Conservation (phyloP, 2,329 filamentous ascomycete species). For the Nemania serpens region DNA sequence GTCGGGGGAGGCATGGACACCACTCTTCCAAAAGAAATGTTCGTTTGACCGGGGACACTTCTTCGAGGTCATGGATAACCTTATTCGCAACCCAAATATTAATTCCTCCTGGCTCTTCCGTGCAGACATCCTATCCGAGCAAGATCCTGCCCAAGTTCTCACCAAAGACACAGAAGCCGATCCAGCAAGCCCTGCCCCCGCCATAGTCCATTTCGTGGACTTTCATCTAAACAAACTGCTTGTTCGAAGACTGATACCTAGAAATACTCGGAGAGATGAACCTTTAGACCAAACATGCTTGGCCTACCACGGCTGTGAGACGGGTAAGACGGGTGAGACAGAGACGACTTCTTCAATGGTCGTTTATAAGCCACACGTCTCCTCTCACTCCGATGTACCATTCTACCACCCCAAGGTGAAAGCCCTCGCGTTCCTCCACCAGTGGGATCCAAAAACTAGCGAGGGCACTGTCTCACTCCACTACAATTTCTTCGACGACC, state of each 20-base stretch:
- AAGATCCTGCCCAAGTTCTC: slow-evolving; percentile 43
- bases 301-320: slow-evolving; percentile 57
- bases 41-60: slow-evolving; percentile 68
- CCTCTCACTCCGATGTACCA: slow-evolving; percentile 66
- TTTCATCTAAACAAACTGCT: slow-evolving; percentile 64
- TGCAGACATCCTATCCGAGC: slow-evolving; percentile 72
- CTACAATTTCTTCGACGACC: slow-evolving; percentile 57
- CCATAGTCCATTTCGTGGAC: slow-evolving; percentile 51
- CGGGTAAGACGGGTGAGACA: slow-evolving; percentile 39
- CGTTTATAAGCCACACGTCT: slow-evolving; percentile 77
- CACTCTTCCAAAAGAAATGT: slow-evolving; percentile 61
- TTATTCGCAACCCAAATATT: slow-evolving; percentile 79
- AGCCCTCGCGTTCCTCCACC: slow-evolving; percentile 76
- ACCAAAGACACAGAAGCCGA: slow-evolving; percentile 38
- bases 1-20: slow-evolving; percentile 53
- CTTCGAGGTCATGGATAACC: slow-evolving; percentile 69
- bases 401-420: slow-evolving; percentile 86
- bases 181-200: slow-evolving; percentile 36
- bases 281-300: slow-evolving; percentile 83
- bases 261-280: slow-evolving; percentile 77
- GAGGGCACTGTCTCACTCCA: slow-evolving; percentile 63
- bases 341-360: slow-evolving; percentile 61
- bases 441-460: slow-evolving; percentile 53
- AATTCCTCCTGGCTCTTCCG: slow-evolving; percentile 79
- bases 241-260: slow-evolving; percentile 77